These are phyloP conservation scores for Colletotrichum sp. DNA, from an alignment of 2,329 filamentous ascomycete genomes.

Conservation along the genomic window DNA sequence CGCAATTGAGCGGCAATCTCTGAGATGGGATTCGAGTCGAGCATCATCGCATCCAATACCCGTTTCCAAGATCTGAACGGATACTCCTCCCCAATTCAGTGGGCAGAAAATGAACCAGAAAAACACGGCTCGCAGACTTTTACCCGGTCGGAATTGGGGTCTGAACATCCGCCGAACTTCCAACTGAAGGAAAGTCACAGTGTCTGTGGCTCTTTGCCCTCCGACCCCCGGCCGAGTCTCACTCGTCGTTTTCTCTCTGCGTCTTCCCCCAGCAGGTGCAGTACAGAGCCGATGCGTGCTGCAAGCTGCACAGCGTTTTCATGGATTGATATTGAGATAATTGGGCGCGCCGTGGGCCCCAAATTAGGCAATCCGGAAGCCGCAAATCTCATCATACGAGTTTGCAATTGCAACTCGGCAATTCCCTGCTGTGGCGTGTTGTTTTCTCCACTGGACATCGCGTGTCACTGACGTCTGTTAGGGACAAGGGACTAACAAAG, in stretches of 20 bases:
- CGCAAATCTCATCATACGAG: slow-evolving; percentile 20
- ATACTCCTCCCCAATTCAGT: not conserved
- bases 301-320: not conserved
- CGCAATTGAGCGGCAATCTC: not conserved
- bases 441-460: slow-evolving; percentile 7
- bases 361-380: not conserved
- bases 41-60: not conserved
- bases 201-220: not conserved
- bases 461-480: slow-evolving; percentile 16
- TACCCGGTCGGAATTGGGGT: not conserved
- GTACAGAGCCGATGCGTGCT: not conserved
- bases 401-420: slow-evolving; percentile 17
- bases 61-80: not conserved
- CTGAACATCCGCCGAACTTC: not conserved
- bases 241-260: not conserved
- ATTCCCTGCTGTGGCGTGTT: slow-evolving; percentile 15
- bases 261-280: not conserved
- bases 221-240: not conserved
- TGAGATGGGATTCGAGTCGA: not conserved
- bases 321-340: not conserved
- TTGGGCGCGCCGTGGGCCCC: not conserved
- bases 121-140: not conserved
- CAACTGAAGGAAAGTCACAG: not conserved
- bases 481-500: not conserved
- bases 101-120: not conserved